Percentiles rank a stretch among this genome's conserved stretches.
Conservation (phyloP, 2,329 filamentous ascomycete genomes). For the Cryphonectria radicalis region DNA sequence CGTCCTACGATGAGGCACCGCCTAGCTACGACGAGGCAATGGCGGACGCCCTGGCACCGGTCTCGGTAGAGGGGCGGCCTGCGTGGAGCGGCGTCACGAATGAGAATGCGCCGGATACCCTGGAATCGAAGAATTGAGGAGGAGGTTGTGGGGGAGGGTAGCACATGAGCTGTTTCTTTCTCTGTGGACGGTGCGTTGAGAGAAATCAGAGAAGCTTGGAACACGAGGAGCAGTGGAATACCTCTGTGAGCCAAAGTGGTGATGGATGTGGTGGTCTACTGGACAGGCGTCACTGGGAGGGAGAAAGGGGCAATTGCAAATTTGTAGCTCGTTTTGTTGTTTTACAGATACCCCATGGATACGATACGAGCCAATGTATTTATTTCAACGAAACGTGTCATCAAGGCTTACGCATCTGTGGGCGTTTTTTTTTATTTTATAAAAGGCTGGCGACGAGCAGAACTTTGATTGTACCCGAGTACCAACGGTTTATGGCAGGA, state of each 20-base stretch:
- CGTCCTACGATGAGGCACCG: constrained; percentile 74
- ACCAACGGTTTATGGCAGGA: too few species aligned
- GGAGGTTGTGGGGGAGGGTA: not conserved
- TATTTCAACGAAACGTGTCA: not conserved
- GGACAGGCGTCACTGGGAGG: not conserved
- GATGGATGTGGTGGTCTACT: not conserved
- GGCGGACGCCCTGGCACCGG: constrained; percentile 72
- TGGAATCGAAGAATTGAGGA: constrained; percentile 43
- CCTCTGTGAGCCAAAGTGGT: not conserved
- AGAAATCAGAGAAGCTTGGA: not conserved
- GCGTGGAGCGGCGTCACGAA: constrained; percentile 69
- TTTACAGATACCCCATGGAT: not conserved
- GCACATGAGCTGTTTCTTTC: not conserved
- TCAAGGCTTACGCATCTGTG: too few species aligned
- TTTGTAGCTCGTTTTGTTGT: not conserved
- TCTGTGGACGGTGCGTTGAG: not conserved
- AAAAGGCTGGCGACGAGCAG: too few species aligned
- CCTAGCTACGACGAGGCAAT: constrained; percentile 95
- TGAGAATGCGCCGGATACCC: constrained; percentile 60
- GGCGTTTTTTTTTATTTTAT: too few species aligned
- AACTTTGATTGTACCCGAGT: too few species aligned
- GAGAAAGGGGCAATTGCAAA: not conserved
- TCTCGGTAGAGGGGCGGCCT: constrained; percentile 65
- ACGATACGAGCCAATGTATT: not conserved
- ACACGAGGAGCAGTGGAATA: not conserved